Percentiles rank a stretch among this genome's conserved stretches.
These are phyloP conservation scores for Exsudoporus frostii DNA, from an alignment of 768 basidiomycete genomes.

Conservation along the genomic window DNA sequence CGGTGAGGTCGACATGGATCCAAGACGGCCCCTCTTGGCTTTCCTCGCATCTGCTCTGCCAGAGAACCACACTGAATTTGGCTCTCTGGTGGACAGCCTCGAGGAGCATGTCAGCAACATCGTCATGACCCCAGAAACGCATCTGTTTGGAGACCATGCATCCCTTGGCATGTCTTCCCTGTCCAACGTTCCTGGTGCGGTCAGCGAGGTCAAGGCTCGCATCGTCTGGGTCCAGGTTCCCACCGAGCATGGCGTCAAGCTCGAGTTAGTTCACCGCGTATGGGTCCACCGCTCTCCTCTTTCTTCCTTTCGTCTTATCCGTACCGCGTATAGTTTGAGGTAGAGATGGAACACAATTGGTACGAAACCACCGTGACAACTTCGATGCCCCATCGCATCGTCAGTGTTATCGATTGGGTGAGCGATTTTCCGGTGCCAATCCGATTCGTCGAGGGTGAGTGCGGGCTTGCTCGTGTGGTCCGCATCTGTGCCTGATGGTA, in stretches of 20 bases:
- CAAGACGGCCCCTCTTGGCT: slow-evolving; percentile 59
- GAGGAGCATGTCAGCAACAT: slow-evolving; percentile 52
- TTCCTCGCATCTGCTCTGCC: slow-evolving; percentile 78
- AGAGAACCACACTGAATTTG: slow-evolving; percentile 38
- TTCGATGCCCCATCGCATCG: slow-evolving; percentile 65
- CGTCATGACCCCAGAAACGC: slow-evolving; percentile 35
- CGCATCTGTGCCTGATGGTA: slow-evolving; percentile 8
- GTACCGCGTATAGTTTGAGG: slow-evolving; percentile 59
- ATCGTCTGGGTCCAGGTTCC: slow-evolving; percentile 84
- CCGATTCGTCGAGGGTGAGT: slow-evolving; percentile 14
- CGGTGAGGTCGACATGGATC: slow-evolving; percentile 29
- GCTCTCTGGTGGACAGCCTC: slow-evolving; percentile 46
- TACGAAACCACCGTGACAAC: slow-evolving; percentile 87
- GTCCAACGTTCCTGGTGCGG: slow-evolving; percentile 61
- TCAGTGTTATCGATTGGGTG: slow-evolving; percentile 94
- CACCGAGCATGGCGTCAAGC: slow-evolving; percentile 52
- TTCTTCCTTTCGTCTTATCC: not conserved
- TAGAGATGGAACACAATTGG: slow-evolving; percentile 95
- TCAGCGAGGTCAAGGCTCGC: slow-evolving; percentile 76
- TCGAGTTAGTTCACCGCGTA: slow-evolving; percentile 63
- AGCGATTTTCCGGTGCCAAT: slow-evolving; percentile 62
- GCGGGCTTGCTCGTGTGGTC: not conserved
- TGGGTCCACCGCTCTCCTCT: not conserved
- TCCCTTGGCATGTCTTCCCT: slow-evolving; percentile 34
- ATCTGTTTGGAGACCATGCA: slow-evolving; percentile 46